Percentiles rank a stretch among this genome's conserved stretches.
These are phyloP conservation scores for Paecilomyces niveus DNA, from an alignment of 2,329 filamentous ascomycete species.

Conservation along the genomic window DNA sequence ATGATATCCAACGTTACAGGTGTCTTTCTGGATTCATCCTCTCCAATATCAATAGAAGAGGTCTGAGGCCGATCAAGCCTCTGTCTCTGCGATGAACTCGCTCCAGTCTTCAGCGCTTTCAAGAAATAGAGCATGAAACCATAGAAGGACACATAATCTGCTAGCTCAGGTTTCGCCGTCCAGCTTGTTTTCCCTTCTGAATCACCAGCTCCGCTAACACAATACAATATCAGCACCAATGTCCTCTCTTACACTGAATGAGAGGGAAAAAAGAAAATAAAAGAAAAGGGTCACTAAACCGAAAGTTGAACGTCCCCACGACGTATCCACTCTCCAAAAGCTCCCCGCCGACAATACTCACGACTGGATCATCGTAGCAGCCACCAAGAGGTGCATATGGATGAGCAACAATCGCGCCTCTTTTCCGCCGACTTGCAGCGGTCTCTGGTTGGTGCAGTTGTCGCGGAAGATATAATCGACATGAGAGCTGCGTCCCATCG, in stretches of 20 bases:
- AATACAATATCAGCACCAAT: constrained; percentile 10
- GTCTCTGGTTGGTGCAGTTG: constrained; percentile 14
- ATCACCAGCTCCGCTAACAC: constrained; percentile 61
- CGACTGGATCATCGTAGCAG: constrained; percentile 72
- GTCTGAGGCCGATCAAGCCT: neutral
- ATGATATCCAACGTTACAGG: constrained; percentile 38
- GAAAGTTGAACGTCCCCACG: constrained; percentile 86
- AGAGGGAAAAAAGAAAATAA: neutral
- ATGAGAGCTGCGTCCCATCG: constrained; percentile 68
- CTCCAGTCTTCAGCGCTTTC: constrained; percentile 43
- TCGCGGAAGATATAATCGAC: constrained; percentile 70
- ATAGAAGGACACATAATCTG: constrained; percentile 76
- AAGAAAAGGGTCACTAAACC: constrained; percentile 44
- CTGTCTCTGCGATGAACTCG: constrained; percentile 4
- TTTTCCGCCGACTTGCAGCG: constrained; percentile 27
- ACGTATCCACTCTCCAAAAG: constrained; percentile 65
- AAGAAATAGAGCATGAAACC: constrained; percentile 73
- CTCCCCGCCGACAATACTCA: constrained; percentile 57
- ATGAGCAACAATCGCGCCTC: constrained; percentile 68
- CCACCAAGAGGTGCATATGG: constrained; percentile 87
- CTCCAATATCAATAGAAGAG: neutral
- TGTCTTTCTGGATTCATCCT: constrained; percentile 28
- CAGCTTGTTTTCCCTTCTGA: constrained; percentile 78
- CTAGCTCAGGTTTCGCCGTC: constrained; percentile 72
- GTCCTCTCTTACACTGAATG: neutral